phyloP scores from a whole-genome alignment of 768 basidiomycete genomes.

The Boletus tylopilopsis region DNA sequence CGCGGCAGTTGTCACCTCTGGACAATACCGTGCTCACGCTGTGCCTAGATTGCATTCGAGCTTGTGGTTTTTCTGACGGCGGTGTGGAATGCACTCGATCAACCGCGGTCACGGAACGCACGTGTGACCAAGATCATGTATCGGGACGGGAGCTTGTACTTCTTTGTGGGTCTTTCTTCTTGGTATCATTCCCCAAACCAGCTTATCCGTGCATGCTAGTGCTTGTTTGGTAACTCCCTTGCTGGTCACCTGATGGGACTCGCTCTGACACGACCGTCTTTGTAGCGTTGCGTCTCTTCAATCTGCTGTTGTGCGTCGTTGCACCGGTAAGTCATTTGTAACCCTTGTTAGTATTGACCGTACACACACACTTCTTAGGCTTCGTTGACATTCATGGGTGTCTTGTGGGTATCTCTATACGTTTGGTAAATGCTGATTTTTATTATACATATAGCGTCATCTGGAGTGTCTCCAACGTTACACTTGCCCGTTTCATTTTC shows the following conservation, averaged over 20 bases:
- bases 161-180: slow-evolving; percentile 20
- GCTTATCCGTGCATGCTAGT: slow-evolving; percentile 10
- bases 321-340: slow-evolving; percentile 20
- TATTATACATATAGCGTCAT: slow-evolving; percentile 25
- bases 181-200: not conserved
- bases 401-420: slow-evolving; percentile 14
- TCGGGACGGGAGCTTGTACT: slow-evolving; percentile 26
- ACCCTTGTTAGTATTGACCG: no score
- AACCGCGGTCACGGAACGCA: slow-evolving; percentile 14
- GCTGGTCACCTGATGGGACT: not conserved
- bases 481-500: slow-evolving; percentile 32
- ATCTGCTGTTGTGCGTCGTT: slow-evolving; percentile 17
- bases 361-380: no score
- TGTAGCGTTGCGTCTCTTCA: slow-evolving; percentile 20
- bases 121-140: slow-evolving; percentile 27
- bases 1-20: not conserved
- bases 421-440: not conserved
- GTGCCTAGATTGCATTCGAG: slow-evolving; percentile 28
- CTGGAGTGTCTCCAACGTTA: slow-evolving; percentile 34
- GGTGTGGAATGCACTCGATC: slow-evolving; percentile 29
- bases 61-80: slow-evolving; percentile 28
- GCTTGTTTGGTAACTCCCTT: slow-evolving; percentile 21
- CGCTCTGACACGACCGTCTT: not conserved
- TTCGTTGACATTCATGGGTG: slow-evolving; percentile 18
- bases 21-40: not conserved